Evolutionary conservation across 257 asterid species (phyloP).

Genomic region (Solanum neorickii): DNA sequence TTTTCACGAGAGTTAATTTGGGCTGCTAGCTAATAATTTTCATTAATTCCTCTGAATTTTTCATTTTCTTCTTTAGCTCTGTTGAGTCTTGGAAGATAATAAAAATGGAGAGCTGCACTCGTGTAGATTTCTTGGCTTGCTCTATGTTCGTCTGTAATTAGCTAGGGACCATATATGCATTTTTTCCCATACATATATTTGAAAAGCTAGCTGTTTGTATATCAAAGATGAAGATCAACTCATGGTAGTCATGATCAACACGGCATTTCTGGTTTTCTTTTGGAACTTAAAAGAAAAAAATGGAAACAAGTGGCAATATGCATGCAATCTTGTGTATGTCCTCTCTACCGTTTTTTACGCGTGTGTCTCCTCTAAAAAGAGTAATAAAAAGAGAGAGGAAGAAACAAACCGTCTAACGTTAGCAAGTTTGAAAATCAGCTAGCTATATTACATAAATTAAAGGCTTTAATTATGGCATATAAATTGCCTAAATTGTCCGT

Average conservation of each 20-base stretch:
- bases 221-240: neutral
- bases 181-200: neutral
- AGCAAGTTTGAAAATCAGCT: neutral
- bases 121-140: neutral
- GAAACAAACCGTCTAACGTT: neutral
- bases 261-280: neutral
- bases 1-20: neutral
- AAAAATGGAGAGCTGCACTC: neutral
- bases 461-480: neutral
- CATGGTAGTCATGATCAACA: neutral
- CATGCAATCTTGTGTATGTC: constrained; percentile 30
- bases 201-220: neutral
- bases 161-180: neutral
- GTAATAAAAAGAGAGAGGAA: neutral
- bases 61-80: neutral
- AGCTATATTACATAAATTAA: neutral
- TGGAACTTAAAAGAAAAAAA: neutral
- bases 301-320: constrained; percentile 31
- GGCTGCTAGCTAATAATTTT: neutral
- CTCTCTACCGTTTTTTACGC: neutral
- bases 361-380: neutral
- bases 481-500: neutral
- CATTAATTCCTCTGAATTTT: neutral
- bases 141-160: neutral
- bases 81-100: neutral